phyloP scores from a whole-genome alignment of 306 rosid species.

The Glycyrrhiza uralensis region DNA sequence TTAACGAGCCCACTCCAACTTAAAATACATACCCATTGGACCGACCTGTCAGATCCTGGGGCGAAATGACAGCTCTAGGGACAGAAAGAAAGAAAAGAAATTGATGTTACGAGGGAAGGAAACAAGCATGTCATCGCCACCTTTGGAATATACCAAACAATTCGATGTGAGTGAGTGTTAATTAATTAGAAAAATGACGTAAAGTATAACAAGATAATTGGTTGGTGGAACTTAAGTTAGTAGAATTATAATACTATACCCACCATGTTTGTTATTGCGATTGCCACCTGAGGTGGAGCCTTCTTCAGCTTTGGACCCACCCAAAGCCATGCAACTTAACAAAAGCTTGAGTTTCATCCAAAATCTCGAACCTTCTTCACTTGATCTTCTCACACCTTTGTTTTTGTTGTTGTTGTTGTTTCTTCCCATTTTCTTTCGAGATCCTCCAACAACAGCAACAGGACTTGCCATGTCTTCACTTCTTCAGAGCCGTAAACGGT shows the following conservation, averaged over 20 bases:
- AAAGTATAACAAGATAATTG: neutral
- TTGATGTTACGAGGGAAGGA: neutral
- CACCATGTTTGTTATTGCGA: constrained; percentile 17
- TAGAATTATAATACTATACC: constrained; percentile 27
- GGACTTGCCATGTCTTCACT: constrained; percentile 34
- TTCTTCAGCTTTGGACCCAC: constrained; percentile 18
- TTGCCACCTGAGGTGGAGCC: constrained; percentile 21
- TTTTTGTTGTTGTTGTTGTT: constrained; percentile 31
- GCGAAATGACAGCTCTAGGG: too few species aligned
- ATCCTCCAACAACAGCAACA: constrained; percentile 14
- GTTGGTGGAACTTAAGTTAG: neutral
- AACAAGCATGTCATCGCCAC: neutral
- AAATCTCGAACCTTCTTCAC: constrained; percentile 17
- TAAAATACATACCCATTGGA: too few species aligned
- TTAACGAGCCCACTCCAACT: too few species aligned
- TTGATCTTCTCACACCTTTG: constrained; percentile 20
- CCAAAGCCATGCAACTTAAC: constrained; percentile 42
- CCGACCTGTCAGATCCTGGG: too few species aligned
- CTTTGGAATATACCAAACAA: neutral
- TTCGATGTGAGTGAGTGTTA: neutral
- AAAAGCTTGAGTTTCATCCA: constrained; percentile 41
- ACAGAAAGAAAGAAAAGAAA: neutral
- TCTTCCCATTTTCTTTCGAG: constrained; percentile 18
- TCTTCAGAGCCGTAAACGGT: constrained; percentile 10
- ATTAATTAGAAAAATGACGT: neutral